Evolutionary conservation across 2,329 filamentous ascomycete genomes (phyloP).

Genomic region (Trematosphaeria pertusa): DNA sequence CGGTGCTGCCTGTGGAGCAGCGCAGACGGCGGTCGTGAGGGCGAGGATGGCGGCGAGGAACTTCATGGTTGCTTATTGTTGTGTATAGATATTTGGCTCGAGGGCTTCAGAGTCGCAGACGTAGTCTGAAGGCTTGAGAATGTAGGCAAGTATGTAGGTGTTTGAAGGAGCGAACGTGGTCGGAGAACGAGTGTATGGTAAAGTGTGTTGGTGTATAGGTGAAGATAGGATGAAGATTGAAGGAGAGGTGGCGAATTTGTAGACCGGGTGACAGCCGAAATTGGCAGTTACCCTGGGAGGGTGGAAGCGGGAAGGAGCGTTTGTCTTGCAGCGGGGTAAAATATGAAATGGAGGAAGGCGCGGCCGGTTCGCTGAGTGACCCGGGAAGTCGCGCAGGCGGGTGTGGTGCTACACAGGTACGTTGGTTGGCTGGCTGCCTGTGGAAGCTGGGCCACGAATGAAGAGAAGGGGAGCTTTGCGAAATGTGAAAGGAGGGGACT

Average conservation of each 20-base stretch:
- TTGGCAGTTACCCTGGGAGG: neutral
- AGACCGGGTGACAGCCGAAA: neutral
- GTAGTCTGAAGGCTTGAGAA: too few relatives aligned
- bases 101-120: too few relatives aligned
- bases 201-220: neutral
- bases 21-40: neutral
- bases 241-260: neutral
- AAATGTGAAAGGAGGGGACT: too few relatives aligned
- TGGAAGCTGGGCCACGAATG: too few relatives aligned
- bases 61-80: conserved; percentile 7
- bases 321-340: too few relatives aligned
- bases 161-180: neutral
- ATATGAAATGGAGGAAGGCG: too few relatives aligned
- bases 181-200: conserved; percentile 14
- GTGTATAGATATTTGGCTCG: too few relatives aligned
- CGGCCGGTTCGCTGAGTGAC: too few relatives aligned
- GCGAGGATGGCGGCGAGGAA: conserved; percentile 4
- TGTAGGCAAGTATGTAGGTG: neutral
- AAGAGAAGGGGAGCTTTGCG: too few relatives aligned
- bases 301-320: neutral
- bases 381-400: too few relatives aligned
- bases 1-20: conserved; percentile 1
- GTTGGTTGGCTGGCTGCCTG: too few relatives aligned
- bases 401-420: too few relatives aligned
- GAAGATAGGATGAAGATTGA: neutral